Conservation (phyloP, 306 rosid species). For the Corylus americana region DNA sequence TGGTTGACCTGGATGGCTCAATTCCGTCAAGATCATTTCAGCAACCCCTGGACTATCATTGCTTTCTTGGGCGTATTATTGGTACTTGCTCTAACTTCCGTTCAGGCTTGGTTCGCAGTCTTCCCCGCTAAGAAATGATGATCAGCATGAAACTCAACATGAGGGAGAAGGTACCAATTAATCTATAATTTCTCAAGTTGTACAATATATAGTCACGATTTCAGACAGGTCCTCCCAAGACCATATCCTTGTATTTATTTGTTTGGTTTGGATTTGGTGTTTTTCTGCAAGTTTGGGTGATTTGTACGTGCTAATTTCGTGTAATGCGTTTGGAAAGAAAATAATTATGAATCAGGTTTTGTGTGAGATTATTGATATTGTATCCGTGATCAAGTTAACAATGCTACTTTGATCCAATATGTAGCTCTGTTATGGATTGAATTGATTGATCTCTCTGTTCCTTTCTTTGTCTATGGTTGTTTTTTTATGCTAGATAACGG, state of each 20-base stretch:
- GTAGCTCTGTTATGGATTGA: too few species aligned
- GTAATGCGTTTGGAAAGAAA: background rate
- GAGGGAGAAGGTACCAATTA: too few species aligned
- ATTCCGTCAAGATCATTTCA: slow-evolving; percentile 18
- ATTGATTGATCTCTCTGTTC: too few species aligned
- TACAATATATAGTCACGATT: too few species aligned
- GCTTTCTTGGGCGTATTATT: slow-evolving; percentile 9
- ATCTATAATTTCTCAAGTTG: too few species aligned
- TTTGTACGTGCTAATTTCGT: background rate
- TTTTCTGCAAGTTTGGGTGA: background rate
- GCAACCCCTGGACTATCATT: slow-evolving; percentile 31
- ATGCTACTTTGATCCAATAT: too few species aligned
- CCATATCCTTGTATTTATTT: background rate
- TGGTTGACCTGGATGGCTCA: slow-evolving; percentile 31
- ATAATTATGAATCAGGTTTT: background rate
- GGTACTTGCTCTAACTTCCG: background rate
- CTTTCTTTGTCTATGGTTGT: too few species aligned
- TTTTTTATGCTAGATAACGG: too few species aligned
- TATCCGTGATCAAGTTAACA: background rate
- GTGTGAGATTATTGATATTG: background rate
- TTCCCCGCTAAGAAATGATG: background rate
- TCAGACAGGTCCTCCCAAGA: background rate
- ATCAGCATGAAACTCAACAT: too few species aligned
- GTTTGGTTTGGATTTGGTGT: background rate
- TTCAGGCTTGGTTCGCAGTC: slow-evolving; percentile 7